A percentile compares a stretch with the other conserved stretches of the same genome.
Evolutionary conservation across 805 yeast genomes (phyloP).

Genomic region (Schwanniomyces yamadae): DNA sequence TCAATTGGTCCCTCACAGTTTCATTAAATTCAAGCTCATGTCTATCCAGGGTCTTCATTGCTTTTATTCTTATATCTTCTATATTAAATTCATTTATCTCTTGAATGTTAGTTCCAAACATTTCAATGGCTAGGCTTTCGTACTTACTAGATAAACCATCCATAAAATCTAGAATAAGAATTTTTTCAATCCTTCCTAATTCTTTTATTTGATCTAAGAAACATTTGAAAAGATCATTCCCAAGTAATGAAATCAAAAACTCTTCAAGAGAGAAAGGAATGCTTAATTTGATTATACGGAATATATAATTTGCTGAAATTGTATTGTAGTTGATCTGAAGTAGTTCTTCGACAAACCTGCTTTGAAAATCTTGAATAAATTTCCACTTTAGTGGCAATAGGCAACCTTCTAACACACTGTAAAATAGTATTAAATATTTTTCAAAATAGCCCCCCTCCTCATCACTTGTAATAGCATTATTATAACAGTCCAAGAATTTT

Average conservation of each 20-base stretch:
- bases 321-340: constrained; percentile 2
- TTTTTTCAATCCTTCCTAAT: not conserved
- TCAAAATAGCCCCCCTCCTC: constrained; percentile 2
- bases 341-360: constrained; percentile 5
- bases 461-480: constrained; percentile 1
- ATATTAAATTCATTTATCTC: not conserved
- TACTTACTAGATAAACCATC: not conserved
- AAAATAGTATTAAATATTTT: constrained; percentile 4
- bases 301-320: not conserved
- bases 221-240: not conserved
- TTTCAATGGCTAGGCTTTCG: not conserved
- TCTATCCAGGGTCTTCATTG: constrained; percentile 14
- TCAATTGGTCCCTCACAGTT: not conserved
- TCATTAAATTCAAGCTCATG: not conserved
- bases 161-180: constrained; percentile 3
- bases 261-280: not conserved
- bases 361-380: not conserved
- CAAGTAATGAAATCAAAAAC: not conserved
- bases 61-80: constrained; percentile 12
- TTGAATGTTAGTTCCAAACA: constrained; percentile 3
- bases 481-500: constrained; percentile 5
- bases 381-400: not conserved
- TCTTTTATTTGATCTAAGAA: not conserved
- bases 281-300: not conserved
- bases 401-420: not conserved